Base-by-base conservation (phyloP, 176 grass and related monocot species). In the Elaeis guineensis region DNA sequence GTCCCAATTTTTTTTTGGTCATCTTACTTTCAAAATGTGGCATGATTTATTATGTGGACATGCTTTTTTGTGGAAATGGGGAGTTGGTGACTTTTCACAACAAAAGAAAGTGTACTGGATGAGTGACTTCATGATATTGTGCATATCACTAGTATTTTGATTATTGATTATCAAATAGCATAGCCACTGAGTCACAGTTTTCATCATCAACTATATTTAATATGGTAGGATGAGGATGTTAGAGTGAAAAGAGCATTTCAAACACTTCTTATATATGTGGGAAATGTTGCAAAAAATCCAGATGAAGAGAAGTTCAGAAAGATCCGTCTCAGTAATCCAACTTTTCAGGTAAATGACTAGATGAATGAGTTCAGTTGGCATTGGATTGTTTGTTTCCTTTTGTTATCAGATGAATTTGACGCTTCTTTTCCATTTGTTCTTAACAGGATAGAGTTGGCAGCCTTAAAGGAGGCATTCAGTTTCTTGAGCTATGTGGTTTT, bases 401-500 rank as follows among this genome's bases (percentile, higher is more conserved):
- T 44, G 35, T 44, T 44, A 44, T 44, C 35, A 17, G 17, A 63
- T 39, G 21, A 59, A 30, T 64, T 21, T 52, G 25, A 69, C 23
- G 19, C 22, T 11, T 23, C 26, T 51, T 51, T n/a, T 51, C 39
- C 39, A 55, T 54, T 19, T 69, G 29, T n/a, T 60, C 26, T 80
- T 4, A 66, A 78, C 78, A 30, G 28, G 28, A 30, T 30, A 30
- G 28, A 30, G 28, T 30, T 30, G 28, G 28, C 6, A 30, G 20
- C 48, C 62, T 92, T 24, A 72, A 77, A 64, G 84, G 84, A 53
- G 87, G 75, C 0, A 19, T 89, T 0, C 78, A 92, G 18, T 91
- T 97, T 55, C 84, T 97, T 50, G 93, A 92, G 78, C 55, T 98
- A 30, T 30, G 84, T 39, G 87, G 93, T 49, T 98, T 89, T 66